Evolutionary conservation across 805 yeast genomes (phyloP), one percentile per base, ranked within the genome.

Genomic region (Candida anglica): DNA sequence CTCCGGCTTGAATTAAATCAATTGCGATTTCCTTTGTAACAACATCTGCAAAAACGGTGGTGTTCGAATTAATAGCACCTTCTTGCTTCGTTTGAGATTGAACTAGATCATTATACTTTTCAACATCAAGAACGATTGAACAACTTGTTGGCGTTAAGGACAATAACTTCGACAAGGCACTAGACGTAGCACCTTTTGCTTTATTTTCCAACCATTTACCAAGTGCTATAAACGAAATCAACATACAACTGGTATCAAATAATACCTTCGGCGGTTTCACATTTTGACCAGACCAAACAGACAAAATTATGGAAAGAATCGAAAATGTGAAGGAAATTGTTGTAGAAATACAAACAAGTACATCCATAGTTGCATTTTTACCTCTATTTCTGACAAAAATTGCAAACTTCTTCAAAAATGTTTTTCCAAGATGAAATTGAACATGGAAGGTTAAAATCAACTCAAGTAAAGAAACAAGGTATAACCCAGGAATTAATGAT

Each of bases 141-240:
- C 97, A 89, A 2, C 71, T 67, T 1, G 86, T 71, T 2, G 98
- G 97, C 0, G 95, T 74, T 36, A 93, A 63, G 2, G 89, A 79
- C 28, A 94, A 69, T 28, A 93, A 69, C 43, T 79, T 77, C 0
- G 96, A 82, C 26, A 93, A 68, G 0, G 98, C 95, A 3, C 86
- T 75, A 0, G 97, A 86, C 0, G 98, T 93, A 39, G 85, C 86
- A 3, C 98, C 95, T 52, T 93, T 87, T 2, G 98, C 98, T 43
- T 74, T 78, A 57, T 85, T 86, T 52, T 93, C 99, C 15, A 89
- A 65, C 74, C 86, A 84, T 60, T 93, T 91, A 2, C 99, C 99
- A 28, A 88, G 63, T 6, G 93, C 74, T 18, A 93, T 88, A 56
- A 88, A 93, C 4, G 80, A 63, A 32, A 91, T 71, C 27, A 93